Percentiles rank a stretch among this genome's conserved stretches.
Conservation (phyloP, 179 eudicot genomes). For the Spergularia azorica region DNA sequence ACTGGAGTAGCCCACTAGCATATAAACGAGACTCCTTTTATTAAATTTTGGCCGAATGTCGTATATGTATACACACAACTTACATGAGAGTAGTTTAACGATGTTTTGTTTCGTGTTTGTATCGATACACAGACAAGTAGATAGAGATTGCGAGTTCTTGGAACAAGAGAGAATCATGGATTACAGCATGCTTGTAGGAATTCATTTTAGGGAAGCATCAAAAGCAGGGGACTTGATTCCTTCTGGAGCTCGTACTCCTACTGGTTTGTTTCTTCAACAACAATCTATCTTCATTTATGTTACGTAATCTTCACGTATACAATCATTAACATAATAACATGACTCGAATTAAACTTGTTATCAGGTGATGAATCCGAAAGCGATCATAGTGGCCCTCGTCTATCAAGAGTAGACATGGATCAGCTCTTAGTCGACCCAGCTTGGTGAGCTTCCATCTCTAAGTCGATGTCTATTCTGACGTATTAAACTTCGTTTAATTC, state of each 20-base stretch:
- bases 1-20: too few relatives aligned
- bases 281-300: too few relatives aligned
- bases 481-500: too few relatives aligned
- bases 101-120: not conserved
- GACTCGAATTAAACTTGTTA: slow-evolving; percentile 17
- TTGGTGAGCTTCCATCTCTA: slow-evolving; percentile 47
- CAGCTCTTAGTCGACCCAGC: slow-evolving; percentile 67
- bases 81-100: not conserved
- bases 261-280: slow-evolving; percentile 36
- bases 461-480: not conserved
- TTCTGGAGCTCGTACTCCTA: slow-evolving; percentile 55
- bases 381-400: slow-evolving; percentile 51
- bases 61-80: not conserved
- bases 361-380: slow-evolving; percentile 50
- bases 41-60: too few relatives aligned
- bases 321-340: not conserved
- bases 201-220: slow-evolving; percentile 81
- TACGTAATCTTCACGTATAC: too few relatives aligned
- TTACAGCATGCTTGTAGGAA: slow-evolving; percentile 83
- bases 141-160: slow-evolving; percentile 84
- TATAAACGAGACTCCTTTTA: too few relatives aligned
- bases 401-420: slow-evolving; percentile 65
- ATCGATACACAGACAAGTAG: slow-evolving; percentile 64
- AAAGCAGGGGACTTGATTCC: slow-evolving; percentile 55
- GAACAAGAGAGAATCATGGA: slow-evolving; percentile 97